Evolutionary conservation across 169 alveolate genomes (phyloP).

Genomic region (Plasmodium chabaudi): DNA sequence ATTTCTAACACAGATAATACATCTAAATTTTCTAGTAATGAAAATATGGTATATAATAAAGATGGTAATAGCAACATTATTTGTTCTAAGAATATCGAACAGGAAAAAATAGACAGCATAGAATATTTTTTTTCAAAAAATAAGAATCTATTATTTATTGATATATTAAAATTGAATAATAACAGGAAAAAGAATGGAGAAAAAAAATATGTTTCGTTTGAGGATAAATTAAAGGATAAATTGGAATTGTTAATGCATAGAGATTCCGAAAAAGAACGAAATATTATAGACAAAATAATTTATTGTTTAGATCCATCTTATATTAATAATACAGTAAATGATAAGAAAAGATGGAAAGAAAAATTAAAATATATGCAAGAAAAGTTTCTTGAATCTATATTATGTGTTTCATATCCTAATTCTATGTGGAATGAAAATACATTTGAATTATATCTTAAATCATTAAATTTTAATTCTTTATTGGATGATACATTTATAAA

Average conservation of each 20-base stretch:
- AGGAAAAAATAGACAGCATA: conserved; percentile 5
- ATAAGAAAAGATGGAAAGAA: conserved; percentile 31
- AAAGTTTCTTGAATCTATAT: conserved; percentile 48
- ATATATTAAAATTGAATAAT: conserved; percentile 9
- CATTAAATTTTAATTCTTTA: conserved; percentile 58
- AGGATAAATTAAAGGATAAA: conserved; percentile 15
- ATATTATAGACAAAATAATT: conserved; percentile 53
- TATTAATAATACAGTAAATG: conserved; percentile 51
- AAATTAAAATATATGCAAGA: conserved; percentile 72
- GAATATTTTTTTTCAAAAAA: conserved; percentile 29
- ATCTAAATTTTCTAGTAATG: neutral
- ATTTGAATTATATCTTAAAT: conserved; percentile 33
- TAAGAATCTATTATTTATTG: conserved; percentile 19
- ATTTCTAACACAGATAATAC: conserved; percentile 1
- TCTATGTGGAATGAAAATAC: conserved; percentile 49
- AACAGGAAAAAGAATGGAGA: neutral
- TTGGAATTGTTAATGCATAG: conserved; percentile 15
- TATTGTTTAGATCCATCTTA: conserved; percentile 72
- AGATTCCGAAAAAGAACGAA: conserved; percentile 55
- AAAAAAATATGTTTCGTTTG: neutral
- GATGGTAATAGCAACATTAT: neutral
- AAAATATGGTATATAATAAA: neutral
- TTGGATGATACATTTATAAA: conserved; percentile 74
- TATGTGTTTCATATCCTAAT: conserved; percentile 56
- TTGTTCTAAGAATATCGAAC: neutral